A percentile compares a stretch with the other conserved stretches of the same genome.
These are phyloP conservation scores for Leccinum longicurvipes DNA, from an alignment of 768 basidiomycete species.

Conservation along the genomic window DNA sequence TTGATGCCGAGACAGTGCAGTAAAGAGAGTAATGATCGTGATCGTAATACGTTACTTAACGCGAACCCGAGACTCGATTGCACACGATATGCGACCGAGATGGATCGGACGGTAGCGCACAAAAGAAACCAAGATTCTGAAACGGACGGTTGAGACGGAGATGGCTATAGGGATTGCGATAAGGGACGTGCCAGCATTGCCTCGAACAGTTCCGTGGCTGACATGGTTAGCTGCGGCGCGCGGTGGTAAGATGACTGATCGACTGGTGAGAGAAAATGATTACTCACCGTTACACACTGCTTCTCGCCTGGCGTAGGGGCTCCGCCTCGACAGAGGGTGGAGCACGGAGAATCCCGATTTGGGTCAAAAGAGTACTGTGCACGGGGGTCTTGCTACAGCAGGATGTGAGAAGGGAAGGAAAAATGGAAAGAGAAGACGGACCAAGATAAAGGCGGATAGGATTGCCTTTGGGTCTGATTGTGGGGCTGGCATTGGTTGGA, in stretches of 20 bases:
- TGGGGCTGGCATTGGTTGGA: constrained; percentile 16
- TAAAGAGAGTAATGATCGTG: constrained; percentile 19
- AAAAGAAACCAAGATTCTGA: constrained; percentile 44
- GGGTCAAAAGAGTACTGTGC: constrained; percentile 61
- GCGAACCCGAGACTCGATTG: constrained; percentile 52
- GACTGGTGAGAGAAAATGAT: neutral
- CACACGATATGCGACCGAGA: constrained; percentile 65
- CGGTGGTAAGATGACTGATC: constrained; percentile 13
- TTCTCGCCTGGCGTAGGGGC: constrained; percentile 25
- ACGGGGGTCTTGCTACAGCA: constrained; percentile 31
- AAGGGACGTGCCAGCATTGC: constrained; percentile 61
- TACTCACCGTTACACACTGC: constrained; percentile 55
- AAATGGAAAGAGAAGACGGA: constrained; percentile 19
- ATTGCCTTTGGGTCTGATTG: constrained; percentile 27
- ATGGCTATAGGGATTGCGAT: neutral
- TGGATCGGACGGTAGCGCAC: constrained; percentile 65
- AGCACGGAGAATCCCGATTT: constrained; percentile 52
- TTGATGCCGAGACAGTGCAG: constrained; percentile 39
- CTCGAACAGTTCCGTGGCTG: constrained; percentile 58
- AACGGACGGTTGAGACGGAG: constrained; percentile 8
- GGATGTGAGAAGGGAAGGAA: constrained; percentile 1
- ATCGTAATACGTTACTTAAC: constrained; percentile 23
- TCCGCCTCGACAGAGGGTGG: constrained; percentile 55
- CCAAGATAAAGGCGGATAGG: constrained; percentile 43
- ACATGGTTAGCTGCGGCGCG: constrained; percentile 52